Base-by-base conservation (phyloP, 1,139 yeast species). In the Scheffersomyces parashehatae region DNA sequence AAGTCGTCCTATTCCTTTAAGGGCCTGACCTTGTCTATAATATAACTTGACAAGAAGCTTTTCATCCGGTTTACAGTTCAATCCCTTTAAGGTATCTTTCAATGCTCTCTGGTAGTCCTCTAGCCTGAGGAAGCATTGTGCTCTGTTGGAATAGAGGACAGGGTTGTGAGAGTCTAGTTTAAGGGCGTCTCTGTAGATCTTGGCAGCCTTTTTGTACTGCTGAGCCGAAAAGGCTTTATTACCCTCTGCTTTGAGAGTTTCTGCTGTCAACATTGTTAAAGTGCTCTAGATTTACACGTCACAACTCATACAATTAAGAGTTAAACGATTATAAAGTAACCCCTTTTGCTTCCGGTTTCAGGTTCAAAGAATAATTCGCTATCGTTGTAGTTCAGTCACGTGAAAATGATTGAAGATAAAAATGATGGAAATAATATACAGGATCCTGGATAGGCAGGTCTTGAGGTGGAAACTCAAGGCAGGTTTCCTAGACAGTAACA, bases 121-220 rank as follows among this genome's bases (percentile, higher is more conserved):
- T 5, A 85, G 65, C 52, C 84, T 81, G 42, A 87, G 62, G 52
- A 81, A 76, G 28, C 90, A 79, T 60, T 88, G 84, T 3, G 97
- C 95, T 42, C 91, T 70, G 62, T 91, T 91, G 11, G 96, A 83
- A 60, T 79, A 85, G 5, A 88, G 70, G 4, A 85, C 76, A 0
- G 96, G 76, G 54, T 84, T 82, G 4, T 56, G 44, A 0, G 82
- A 75, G 47, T 82, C 85, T 36, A 78, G 46, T 8, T 67, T 70
- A 34, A 88, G 73, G 4, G 96, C 95, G 49, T 79, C 79, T 3
- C 85, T 67, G 61, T 91, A 91, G 3, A 76, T 65, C 32, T 71
- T 65, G 7, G 82, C 78, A 1, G 97, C 96, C 37, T 70, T 69
- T 3, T 59, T 62, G 55, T 67, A 85, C 39, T 83, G 69, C 15